A percentile compares a stretch with the other conserved stretches of the same genome.
Conservation (phyloP, 768 basidiomycete genomes). For the Naganishia friedmannii region DNA sequence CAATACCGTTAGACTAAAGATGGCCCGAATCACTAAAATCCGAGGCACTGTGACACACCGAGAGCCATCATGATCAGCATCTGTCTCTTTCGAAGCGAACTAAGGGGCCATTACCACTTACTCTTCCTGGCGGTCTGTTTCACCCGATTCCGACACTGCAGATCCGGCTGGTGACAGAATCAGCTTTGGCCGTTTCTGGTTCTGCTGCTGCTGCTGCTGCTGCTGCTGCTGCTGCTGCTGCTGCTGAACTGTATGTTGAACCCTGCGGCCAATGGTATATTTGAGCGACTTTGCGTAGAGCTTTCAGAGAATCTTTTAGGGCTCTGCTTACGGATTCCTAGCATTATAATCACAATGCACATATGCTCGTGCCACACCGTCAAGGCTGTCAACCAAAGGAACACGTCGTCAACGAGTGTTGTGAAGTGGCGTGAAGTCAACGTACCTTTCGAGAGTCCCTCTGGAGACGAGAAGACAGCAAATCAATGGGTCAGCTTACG, state of each 20-base stretch:
- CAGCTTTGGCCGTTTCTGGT: conserved; percentile 17
- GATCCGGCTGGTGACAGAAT: conserved; percentile 9
- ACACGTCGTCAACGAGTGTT: background rate
- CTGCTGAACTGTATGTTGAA: conserved; percentile 18
- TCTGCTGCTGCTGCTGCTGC: conserved; percentile 20
- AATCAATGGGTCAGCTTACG: background rate
- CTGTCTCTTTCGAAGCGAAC: background rate
- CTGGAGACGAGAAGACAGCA: conserved; percentile 14
- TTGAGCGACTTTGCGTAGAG: background rate
- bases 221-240: conserved; percentile 15
- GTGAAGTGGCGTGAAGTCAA: background rate
- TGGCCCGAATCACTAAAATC: no score
- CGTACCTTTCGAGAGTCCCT: conserved; percentile 40
- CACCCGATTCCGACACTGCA: conserved; percentile 7
- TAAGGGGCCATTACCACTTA: background rate
- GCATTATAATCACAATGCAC: conserved; percentile 48
- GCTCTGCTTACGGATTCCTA: conserved; percentile 37
- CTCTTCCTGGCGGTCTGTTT: conserved; percentile 6
- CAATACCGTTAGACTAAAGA: no score
- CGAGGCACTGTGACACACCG: no score
- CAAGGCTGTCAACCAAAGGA: conserved; percentile 38
- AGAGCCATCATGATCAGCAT: no score
- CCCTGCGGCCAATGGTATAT: background rate
- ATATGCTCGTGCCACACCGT: conserved; percentile 51
- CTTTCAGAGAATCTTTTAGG: no score